These are phyloP conservation scores for Neltuma alba DNA, from an alignment of 306 rosid genomes.

Conservation along the genomic window DNA sequence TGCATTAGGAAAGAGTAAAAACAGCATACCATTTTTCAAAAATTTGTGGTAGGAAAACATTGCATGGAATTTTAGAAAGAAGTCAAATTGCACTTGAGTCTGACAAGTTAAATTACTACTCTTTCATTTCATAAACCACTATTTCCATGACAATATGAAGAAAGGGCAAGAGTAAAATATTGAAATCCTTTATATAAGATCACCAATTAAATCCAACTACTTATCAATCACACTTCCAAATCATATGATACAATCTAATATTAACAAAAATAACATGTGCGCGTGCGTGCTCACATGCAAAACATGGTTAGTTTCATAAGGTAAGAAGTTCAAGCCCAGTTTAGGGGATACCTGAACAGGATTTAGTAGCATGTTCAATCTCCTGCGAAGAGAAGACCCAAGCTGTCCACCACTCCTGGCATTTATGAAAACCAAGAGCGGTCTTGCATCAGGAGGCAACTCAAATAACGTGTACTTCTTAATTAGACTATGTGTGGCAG, in stretches of 20 bases:
- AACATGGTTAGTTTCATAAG: slow-evolving; percentile 24
- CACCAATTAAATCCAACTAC: slow-evolving; percentile 14
- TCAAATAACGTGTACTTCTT: slow-evolving; percentile 62
- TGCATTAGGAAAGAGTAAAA: slow-evolving; percentile 18
- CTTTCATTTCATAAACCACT: background rate
- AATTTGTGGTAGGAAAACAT: slow-evolving; percentile 10
- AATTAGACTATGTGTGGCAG: slow-evolving; percentile 32
- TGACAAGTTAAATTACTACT: slow-evolving; percentile 9
- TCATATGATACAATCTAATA: slow-evolving; percentile 16
- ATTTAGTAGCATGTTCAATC: slow-evolving; percentile 73
- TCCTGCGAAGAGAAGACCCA: slow-evolving; percentile 71
- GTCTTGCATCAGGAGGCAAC: slow-evolving; percentile 68
- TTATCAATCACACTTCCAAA: slow-evolving; percentile 26
- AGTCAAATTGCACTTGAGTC: slow-evolving; percentile 21
- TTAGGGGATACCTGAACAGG: slow-evolving; percentile 67
- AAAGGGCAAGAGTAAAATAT: slow-evolving; percentile 29
- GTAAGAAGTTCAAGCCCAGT: slow-evolving; percentile 17
- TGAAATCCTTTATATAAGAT: slow-evolving; percentile 28
- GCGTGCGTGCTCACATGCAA: background rate
- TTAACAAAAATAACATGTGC: slow-evolving; percentile 14
- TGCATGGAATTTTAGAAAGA: slow-evolving; percentile 23
- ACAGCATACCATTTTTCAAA: background rate
- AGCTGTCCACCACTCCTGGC: slow-evolving; percentile 75
- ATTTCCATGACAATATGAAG: background rate
- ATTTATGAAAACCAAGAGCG: slow-evolving; percentile 77